A percentile compares a stretch with the other conserved stretches of the same genome.
Conservation (phyloP, 1,284 basidiomycete species). For the Gymnopus androsaceus region DNA sequence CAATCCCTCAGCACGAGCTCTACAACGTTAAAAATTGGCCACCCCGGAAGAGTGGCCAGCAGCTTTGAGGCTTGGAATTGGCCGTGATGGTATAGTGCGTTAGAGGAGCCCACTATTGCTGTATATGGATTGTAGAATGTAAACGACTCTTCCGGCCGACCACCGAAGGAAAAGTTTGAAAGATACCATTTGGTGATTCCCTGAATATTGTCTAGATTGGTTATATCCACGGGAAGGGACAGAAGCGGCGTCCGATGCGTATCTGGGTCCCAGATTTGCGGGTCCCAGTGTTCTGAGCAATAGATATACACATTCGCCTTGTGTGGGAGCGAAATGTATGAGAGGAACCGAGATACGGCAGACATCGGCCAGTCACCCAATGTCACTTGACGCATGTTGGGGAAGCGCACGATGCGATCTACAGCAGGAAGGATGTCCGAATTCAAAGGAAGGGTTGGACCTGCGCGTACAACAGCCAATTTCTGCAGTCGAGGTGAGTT, state of each 20-base stretch:
- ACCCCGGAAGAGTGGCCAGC: background rate
- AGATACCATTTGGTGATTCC: slow-evolving; percentile 12
- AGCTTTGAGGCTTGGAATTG: background rate
- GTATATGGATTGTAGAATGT: slow-evolving; percentile 10
- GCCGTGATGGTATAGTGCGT: slow-evolving; percentile 9
- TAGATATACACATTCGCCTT: slow-evolving; percentile 15
- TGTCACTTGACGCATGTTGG: slow-evolving; percentile 8
- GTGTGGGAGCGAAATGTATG: slow-evolving; percentile 9
- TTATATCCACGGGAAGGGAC: slow-evolving; percentile 2
- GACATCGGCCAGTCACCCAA: slow-evolving; percentile 15
- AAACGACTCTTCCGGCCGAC: slow-evolving; percentile 5
- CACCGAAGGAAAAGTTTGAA: slow-evolving; percentile 3
- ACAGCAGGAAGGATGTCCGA: slow-evolving; percentile 9
- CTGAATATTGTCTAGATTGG: background rate
- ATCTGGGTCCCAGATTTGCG: slow-evolving; percentile 1
- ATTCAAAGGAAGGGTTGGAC: slow-evolving; percentile 11
- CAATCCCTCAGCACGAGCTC: slow-evolving; percentile 10
- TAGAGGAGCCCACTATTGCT: slow-evolving; percentile 7
- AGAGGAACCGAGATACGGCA: slow-evolving; percentile 8
- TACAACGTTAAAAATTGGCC: background rate
- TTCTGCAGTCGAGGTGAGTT: slow-evolving; percentile 15
- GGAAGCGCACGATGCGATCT: slow-evolving; percentile 2
- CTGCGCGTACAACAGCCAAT: slow-evolving; percentile 18
- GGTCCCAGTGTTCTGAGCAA: too few relatives aligned
- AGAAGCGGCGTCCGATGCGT: background rate